Evolutionary conservation across 441 rosid genomes (phyloP), one percentile per base, ranked within the genome.

Genomic region (Erodium moschatum): DNA sequence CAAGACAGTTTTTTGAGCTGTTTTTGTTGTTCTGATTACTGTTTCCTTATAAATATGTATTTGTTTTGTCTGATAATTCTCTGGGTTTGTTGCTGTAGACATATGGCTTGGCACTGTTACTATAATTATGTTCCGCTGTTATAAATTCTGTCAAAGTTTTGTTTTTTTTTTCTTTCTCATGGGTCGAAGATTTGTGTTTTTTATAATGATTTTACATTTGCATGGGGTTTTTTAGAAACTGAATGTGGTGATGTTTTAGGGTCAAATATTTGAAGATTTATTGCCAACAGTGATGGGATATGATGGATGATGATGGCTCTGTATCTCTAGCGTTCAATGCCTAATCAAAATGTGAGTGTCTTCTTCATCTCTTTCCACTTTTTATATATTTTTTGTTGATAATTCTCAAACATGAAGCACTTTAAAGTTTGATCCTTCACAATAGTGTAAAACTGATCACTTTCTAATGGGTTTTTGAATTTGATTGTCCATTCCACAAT

Each of bases 221-320:
- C 64, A 60, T 60, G 64, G 67, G 67, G 68, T 24, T 65, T 29
- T 44, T 21, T 61, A 60, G 18, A 69, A 31, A 60, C 40, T 20
- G 64, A 19, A 65, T 29, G 64, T 60, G 64, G n/a, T 67, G 33
- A 38, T 42, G 29, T 64, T 70, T 46, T 16, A 33, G 46, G 21
- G 10, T 64, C 64, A 64, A 50, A 12, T 50, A 15, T 50, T 70
- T 67, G 44, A 67, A 60, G 64, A 60, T 20, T 60, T 60, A 46
- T 48, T 46, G 15, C n/a, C 16, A n/a, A 19, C 44, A 42, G 42
- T 60, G 64, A 71, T 66, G 65, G 21, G 74, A 29, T 46, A n/a
- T 33, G 18, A 18, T 60, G 60, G 18, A 60, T 21, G 64, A 60
- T 60, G 31, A 24, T 20, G 64, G 31, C 19, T 60, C 31, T 60